Evolutionary conservation across 2,329 filamentous ascomycete species (phyloP).

Genomic region (Cadophora malorum): DNA sequence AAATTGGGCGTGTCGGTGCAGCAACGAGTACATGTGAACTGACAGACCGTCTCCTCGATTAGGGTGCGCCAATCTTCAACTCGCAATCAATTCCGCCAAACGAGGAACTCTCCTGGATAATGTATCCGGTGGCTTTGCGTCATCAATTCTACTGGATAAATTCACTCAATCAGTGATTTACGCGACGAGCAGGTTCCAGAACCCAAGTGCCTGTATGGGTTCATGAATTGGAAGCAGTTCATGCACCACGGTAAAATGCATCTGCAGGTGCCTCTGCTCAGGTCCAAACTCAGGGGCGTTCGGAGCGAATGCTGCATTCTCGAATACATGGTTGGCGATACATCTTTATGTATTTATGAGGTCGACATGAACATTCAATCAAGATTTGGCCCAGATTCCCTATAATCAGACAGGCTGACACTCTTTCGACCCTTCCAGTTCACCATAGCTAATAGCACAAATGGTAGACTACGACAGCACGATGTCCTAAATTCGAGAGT

Average conservation of each 20-base stretch:
- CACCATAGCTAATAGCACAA: no score
- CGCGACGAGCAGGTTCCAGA: not conserved
- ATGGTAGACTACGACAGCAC: no score
- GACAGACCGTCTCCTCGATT: not conserved
- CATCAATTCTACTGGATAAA: conserved; percentile 6
- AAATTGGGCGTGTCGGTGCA: conserved; percentile 4
- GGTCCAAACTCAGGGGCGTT: conserved; percentile 6
- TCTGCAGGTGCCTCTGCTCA: not conserved
- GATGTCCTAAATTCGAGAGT: no score
- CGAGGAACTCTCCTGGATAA: not conserved
- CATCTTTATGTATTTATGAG: not conserved
- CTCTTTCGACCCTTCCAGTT: no score
- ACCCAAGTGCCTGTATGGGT: conserved; percentile 1
- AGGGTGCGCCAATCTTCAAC: not conserved
- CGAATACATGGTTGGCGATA: not conserved
- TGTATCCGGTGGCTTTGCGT: conserved; percentile 9
- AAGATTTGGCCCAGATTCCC: no score
- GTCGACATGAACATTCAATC: no score
- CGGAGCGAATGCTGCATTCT: not conserved
- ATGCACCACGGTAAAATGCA: conserved; percentile 20
- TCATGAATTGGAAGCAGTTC: conserved; percentile 19
- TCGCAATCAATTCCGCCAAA: not conserved
- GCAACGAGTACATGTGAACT: conserved; percentile 16
- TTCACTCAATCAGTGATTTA: not conserved
- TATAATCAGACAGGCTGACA: no score